A percentile compares a stretch with the other conserved stretches of the same genome.
Conservation (phyloP, 108 stramenopile species). For the Parietichytrium sp. region DNA sequence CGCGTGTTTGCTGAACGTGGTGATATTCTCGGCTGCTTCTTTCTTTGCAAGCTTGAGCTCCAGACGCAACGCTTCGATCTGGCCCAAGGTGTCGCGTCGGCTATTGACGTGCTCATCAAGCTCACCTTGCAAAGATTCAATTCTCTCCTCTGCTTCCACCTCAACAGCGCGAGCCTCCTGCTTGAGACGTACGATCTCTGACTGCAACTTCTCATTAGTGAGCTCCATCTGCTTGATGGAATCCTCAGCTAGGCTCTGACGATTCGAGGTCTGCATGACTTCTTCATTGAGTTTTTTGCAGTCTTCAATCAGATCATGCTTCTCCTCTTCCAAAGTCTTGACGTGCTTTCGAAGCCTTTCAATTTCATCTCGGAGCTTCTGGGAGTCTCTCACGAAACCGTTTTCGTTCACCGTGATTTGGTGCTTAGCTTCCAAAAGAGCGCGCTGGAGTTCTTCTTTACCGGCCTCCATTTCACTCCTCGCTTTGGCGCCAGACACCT, state of each 20-base stretch:
- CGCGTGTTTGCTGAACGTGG: no score
- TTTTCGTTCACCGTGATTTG: neutral
- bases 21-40: neutral
- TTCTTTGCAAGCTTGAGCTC: neutral
- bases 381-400: neutral
- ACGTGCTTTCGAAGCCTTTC: constrained; percentile 7
- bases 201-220: neutral
- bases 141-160: neutral
- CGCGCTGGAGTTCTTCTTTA: neutral
- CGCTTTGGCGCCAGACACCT: neutral
- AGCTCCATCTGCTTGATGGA: no score
- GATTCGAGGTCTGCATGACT: neutral
- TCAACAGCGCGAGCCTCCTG: neutral
- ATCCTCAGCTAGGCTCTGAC: neutral
- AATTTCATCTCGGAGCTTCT: neutral
- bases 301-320: constrained; percentile 12
- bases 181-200: neutral
- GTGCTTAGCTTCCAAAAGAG: neutral
- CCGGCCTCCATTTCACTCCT: neutral
- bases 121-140: neutral
- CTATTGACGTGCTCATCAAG: constrained; percentile 29
- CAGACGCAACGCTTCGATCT: neutral
- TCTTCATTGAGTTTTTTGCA: constrained; percentile 20
- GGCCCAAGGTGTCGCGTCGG: neutral
- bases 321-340: neutral